Conservation (phyloP, 345 rosid species). For the Turritis glabra region DNA sequence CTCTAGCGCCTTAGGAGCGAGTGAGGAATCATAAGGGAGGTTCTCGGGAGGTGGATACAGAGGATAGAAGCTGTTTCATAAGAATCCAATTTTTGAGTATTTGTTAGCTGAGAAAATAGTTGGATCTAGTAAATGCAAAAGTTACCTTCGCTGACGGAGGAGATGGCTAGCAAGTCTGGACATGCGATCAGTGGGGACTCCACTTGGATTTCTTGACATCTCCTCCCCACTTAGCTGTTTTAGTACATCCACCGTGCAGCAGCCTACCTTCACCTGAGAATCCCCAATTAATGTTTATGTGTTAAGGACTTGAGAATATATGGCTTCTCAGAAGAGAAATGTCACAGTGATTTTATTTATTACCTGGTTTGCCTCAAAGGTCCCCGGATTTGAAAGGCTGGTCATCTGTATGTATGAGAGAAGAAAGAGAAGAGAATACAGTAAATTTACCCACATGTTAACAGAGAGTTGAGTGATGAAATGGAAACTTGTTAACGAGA, state of each 20-base stretch:
- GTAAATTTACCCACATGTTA: not conserved
- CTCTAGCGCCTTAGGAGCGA: conserved; percentile 65
- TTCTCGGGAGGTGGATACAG: conserved; percentile 82
- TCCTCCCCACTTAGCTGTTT: conserved; percentile 91
- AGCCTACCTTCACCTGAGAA: conserved; percentile 80
- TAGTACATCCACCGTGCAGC: conserved; percentile 86
- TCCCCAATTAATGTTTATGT: not conserved
- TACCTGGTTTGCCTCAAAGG: conserved; percentile 80
- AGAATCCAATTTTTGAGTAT: conserved; percentile 3
- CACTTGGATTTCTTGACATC: conserved; percentile 67
- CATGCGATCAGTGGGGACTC: conserved; percentile 69
- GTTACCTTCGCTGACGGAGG: conserved; percentile 69
- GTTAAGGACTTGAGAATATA: not conserved
- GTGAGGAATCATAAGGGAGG: conserved; percentile 75
- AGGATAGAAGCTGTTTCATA: conserved; percentile 75
- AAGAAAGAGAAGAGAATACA: not conserved
- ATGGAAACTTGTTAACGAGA: not conserved
- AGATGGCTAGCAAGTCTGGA: conserved; percentile 83
- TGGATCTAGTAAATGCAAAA: not conserved
- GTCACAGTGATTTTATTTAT: conserved; percentile 14
- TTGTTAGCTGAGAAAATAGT: not conserved
- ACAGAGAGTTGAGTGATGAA: not conserved
- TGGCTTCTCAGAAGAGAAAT: not conserved
- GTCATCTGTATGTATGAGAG: conserved; percentile 50
- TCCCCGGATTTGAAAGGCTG: conserved; percentile 79